Conservation (phyloP, 75 land plant species). For the Picea sitchensis region DNA sequence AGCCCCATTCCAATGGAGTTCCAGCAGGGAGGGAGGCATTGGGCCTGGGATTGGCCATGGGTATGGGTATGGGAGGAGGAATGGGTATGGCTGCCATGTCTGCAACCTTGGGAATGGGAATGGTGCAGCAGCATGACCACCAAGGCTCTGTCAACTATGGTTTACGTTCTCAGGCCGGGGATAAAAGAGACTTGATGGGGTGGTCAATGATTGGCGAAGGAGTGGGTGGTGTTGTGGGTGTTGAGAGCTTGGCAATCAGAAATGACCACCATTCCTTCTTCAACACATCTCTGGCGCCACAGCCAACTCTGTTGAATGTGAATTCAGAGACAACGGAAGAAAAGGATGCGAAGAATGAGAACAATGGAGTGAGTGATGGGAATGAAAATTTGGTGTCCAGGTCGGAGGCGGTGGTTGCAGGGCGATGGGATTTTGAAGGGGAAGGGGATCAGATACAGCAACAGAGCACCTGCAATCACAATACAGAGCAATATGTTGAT, state of each 20-base stretch:
- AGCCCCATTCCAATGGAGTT: not conserved
- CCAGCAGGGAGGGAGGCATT: not conserved
- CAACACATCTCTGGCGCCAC: not conserved
- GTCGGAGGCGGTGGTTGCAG: not conserved
- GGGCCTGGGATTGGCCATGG: conserved; percentile 4
- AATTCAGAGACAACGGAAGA: not conserved
- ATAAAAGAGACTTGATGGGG: not conserved
- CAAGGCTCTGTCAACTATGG: not conserved
- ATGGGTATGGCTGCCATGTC: too few species aligned
- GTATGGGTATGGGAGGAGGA: not conserved
- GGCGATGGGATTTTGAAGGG: not conserved
- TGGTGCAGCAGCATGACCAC: conserved; percentile 9
- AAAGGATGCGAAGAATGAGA: not conserved
- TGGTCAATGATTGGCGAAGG: conserved; percentile 6
- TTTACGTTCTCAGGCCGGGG: not conserved
- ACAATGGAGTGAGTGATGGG: not conserved
- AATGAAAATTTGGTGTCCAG: not conserved
- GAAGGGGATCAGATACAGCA: not conserved
- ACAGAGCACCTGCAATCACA: not conserved
- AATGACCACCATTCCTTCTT: not conserved
- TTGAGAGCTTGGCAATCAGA: conserved; percentile 5
- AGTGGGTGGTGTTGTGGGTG: not conserved
- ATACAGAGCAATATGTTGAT: not conserved
- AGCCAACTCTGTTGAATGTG: not conserved
- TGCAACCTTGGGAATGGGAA: not conserved